Conservation (phyloP, 75 land plant genomes). For the Cunninghamia lanceolata region DNA sequence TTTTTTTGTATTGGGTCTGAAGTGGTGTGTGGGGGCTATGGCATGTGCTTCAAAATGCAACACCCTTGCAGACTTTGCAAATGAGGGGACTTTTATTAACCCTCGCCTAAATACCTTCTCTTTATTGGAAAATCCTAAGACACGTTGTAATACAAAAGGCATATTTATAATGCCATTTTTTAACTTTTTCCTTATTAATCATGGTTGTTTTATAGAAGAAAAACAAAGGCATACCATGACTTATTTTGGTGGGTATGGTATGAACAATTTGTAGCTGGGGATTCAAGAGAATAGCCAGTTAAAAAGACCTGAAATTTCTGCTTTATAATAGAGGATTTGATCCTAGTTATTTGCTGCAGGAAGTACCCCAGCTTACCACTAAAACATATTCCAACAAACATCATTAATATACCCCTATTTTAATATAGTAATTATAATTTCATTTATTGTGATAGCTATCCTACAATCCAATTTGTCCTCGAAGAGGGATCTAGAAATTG, state of each 20-base stretch:
- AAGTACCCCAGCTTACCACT: background rate
- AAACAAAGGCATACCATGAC: background rate
- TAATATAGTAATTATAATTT: background rate
- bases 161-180: background rate
- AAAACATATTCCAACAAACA: background rate
- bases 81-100: background rate
- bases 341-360: background rate
- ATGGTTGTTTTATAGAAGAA: no score
- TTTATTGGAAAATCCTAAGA: background rate
- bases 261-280: background rate
- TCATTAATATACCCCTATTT: background rate
- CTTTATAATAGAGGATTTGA: background rate
- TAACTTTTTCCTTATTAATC: background rate
- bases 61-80: background rate
- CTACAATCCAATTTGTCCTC: background rate
- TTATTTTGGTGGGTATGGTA: background rate
- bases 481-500: no score
- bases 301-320: background rate
- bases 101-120: background rate
- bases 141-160: background rate
- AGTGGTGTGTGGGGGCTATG: background rate
- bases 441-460: background rate
- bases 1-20: background rate
- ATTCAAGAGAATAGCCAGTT: background rate
- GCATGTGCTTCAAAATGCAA: background rate